A percentile compares a stretch with the other conserved stretches of the same genome.
These are phyloP conservation scores for Diphasiastrum complanatum DNA, from an alignment of 83 land plant species.

Conservation along the genomic window DNA sequence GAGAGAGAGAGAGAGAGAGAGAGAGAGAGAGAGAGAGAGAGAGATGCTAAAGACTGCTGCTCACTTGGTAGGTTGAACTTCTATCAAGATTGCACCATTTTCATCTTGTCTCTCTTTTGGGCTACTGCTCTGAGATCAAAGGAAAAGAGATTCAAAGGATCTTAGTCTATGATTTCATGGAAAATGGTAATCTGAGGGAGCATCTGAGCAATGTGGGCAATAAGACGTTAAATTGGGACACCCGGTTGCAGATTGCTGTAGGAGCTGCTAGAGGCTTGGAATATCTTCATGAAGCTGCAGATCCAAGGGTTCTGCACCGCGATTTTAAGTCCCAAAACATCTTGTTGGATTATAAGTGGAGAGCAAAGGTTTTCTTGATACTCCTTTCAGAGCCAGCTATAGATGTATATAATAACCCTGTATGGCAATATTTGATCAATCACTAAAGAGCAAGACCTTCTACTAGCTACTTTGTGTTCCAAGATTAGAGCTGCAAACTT, in stretches of 20 bases:
- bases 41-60: too few species aligned
- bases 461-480: too few species aligned
- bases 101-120: slow-evolving; percentile 65
- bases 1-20: too few species aligned
- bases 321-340: slow-evolving; percentile 74
- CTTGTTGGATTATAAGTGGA: slow-evolving; percentile 57
- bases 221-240: slow-evolving; percentile 45
- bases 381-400: not conserved
- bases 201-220: slow-evolving; percentile 42
- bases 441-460: too few species aligned
- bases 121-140: slow-evolving; percentile 50
- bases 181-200: slow-evolving; percentile 65
- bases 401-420: not conserved
- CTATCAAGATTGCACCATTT: slow-evolving; percentile 68
- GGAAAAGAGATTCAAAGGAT: slow-evolving; percentile 49
- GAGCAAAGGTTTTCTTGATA: slow-evolving; percentile 44
- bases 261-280: slow-evolving; percentile 87
- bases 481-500: too few species aligned
- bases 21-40: not conserved
- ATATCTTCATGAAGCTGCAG: slow-evolving; percentile 81
- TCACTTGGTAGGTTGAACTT: slow-evolving; percentile 48
- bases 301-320: slow-evolving; percentile 70
- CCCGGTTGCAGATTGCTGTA: slow-evolving; percentile 55
- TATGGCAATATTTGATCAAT: not conserved
- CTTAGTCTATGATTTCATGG: slow-evolving; percentile 63